A percentile compares a stretch with the other conserved stretches of the same genome.
Conservation (phyloP, 768 basidiomycete genomes). For the Sporobolomyces phaffii region DNA sequence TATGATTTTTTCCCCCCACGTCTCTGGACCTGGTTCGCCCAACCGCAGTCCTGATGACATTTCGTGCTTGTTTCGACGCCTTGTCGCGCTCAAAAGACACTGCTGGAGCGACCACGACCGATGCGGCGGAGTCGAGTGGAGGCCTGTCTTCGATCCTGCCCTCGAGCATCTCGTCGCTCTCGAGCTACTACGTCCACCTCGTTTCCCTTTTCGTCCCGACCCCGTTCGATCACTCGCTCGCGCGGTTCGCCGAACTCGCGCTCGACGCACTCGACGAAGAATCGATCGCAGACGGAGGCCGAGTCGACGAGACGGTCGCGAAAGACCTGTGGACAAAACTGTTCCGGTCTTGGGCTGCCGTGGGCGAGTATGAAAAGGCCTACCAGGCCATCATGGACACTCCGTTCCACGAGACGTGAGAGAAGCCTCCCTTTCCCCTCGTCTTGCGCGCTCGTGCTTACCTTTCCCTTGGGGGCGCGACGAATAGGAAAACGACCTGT, state of each 20-base stretch:
- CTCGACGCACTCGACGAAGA: constrained; percentile 54
- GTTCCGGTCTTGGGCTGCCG: constrained; percentile 66
- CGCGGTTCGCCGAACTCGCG: constrained; percentile 70
- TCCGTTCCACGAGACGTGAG: constrained; percentile 74
- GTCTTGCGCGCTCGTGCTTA: neutral
- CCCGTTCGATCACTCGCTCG: constrained; percentile 57
- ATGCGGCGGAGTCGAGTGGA: neutral
- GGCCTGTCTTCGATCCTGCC: constrained; percentile 57
- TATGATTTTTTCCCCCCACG: too few species aligned
- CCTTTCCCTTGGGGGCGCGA: constrained; percentile 17
- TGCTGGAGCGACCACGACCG: constrained; percentile 58
- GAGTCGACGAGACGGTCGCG: constrained; percentile 51
- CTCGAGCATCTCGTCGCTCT: constrained; percentile 56
- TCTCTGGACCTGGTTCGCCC: too few species aligned
- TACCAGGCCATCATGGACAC: constrained; percentile 69
- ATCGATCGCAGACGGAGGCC: constrained; percentile 51
- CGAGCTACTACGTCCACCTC: constrained; percentile 70
- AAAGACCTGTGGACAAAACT: constrained; percentile 72
- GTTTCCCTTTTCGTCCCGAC: constrained; percentile 66
- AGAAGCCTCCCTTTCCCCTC: constrained; percentile 28
- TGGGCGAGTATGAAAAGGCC: constrained; percentile 76
- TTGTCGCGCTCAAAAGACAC: constrained; percentile 37
- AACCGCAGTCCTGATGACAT: too few species aligned
- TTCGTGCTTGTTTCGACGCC: neutral
- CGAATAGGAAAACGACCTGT: constrained; percentile 68